Percentiles rank a stretch among this genome's conserved stretches.
Conservation (phyloP, 176 grass and related monocot genomes). For the Eleusine indica region DNA sequence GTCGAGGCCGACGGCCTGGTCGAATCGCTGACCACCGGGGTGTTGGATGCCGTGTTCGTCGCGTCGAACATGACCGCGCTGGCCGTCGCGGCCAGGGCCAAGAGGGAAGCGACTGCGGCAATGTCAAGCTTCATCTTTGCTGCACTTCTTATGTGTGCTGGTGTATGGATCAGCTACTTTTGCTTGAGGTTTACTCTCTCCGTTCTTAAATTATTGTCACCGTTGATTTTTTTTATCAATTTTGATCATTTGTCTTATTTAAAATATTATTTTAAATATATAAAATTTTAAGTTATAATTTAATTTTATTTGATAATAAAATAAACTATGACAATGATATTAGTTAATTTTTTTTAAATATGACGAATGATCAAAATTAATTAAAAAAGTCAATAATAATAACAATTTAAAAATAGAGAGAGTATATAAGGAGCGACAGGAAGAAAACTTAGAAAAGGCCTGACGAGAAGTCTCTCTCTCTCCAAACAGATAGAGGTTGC, state of each 20-base stretch:
- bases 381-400: too few relatives aligned
- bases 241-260: too few relatives aligned
- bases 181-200: background rate
- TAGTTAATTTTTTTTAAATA: too few relatives aligned
- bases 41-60: slow-evolving; percentile 59
- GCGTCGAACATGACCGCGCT: slow-evolving; percentile 55
- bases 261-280: too few relatives aligned
- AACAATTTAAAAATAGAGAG: too few relatives aligned
- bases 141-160: background rate
- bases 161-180: background rate
- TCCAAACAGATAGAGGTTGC: background rate
- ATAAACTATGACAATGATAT: too few relatives aligned
- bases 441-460: background rate
- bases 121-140: background rate
- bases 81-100: slow-evolving; percentile 20
- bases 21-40: slow-evolving; percentile 64
- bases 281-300: too few relatives aligned
- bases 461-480: background rate
- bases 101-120: slow-evolving; percentile 15
- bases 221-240: too few relatives aligned
- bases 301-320: too few relatives aligned
- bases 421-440: background rate
- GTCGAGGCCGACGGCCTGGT: slow-evolving; percentile 46
- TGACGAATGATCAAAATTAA: too few relatives aligned
- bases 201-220: too few relatives aligned